A percentile compares a stretch with the other conserved stretches of the same genome.
These are phyloP conservation scores for Copromyces sp. DNA, from an alignment of 495 filamentous ascomycete genomes.

Conservation along the genomic window DNA sequence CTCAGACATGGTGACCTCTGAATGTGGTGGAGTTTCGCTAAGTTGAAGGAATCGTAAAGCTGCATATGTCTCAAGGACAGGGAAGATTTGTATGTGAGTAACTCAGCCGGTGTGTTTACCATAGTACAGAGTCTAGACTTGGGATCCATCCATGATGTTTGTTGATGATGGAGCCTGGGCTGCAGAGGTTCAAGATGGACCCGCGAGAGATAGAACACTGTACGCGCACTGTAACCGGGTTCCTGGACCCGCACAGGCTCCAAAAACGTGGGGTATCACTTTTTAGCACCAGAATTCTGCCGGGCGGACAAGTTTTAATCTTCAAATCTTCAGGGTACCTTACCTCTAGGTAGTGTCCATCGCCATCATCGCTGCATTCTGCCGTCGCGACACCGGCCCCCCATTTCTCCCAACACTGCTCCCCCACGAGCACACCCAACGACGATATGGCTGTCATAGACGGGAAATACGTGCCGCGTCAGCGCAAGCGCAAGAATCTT, in stretches of 20 bases:
- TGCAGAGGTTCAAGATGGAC: not conserved
- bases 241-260: not conserved
- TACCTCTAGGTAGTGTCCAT: not conserved
- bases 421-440: constrained; percentile 1
- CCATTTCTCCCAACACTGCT: not conserved
- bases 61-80: not conserved
- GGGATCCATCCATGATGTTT: not conserved
- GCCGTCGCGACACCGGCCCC: not conserved
- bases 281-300: constrained; percentile 30
- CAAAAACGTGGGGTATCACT: not conserved
- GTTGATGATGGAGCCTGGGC: not conserved
- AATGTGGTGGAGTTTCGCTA: not conserved
- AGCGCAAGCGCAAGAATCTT: constrained; percentile 66
- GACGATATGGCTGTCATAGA: constrained; percentile 39
- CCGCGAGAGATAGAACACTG: not conserved
- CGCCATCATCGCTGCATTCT: not conserved
- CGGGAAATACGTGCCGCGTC: constrained; percentile 60
- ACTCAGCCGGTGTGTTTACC: not conserved
- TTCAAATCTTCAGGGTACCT: constrained; percentile 1
- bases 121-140: not conserved
- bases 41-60: not conserved
- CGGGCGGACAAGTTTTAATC: constrained; percentile 37
- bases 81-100: not conserved
- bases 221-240: not conserved
- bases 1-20: constrained; percentile 14